phyloP scores from a whole-genome alignment of 2,329 filamentous ascomycete genomes.

The Fusarium sp. region DNA sequence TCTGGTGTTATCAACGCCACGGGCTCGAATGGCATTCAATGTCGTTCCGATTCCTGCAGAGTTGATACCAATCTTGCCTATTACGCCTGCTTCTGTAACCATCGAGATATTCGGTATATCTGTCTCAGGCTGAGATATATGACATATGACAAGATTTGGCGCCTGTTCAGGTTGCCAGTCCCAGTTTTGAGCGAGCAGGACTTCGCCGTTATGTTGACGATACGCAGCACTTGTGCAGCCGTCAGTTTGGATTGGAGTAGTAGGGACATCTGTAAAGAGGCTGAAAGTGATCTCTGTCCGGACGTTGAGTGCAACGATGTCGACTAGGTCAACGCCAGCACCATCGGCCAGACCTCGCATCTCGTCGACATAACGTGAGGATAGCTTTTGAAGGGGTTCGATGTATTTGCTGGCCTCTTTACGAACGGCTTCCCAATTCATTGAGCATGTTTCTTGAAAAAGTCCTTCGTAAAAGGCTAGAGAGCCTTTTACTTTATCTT shows the following conservation, averaged over 20 bases:
- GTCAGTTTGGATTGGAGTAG: constrained; percentile 53
- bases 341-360: constrained; percentile 67
- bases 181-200: constrained; percentile 69
- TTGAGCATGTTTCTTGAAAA: constrained; percentile 33
- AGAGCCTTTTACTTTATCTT: constrained; percentile 27
- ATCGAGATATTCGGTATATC: constrained; percentile 62
- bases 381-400: constrained; percentile 14
- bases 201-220: constrained; percentile 47
- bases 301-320: constrained; percentile 68
- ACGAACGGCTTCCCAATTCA: constrained; percentile 32
- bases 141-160: constrained; percentile 61
- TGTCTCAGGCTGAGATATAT: constrained; percentile 56
- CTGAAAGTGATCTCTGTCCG: constrained; percentile 58
- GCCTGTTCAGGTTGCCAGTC: constrained; percentile 68
- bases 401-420: constrained; percentile 32
- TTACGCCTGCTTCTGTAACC: constrained; percentile 70
- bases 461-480: constrained; percentile 31
- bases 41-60: constrained; percentile 67
- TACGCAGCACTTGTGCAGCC: constrained; percentile 68
- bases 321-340: constrained; percentile 57
- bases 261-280: constrained; percentile 54
- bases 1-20: constrained; percentile 61
- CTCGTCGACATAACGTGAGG: constrained; percentile 49
- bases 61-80: constrained; percentile 77
- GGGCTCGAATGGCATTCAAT: constrained; percentile 71